Conservation (phyloP, 176 grass and related monocot species). For the Miscanthus lutarioriparius region DNA sequence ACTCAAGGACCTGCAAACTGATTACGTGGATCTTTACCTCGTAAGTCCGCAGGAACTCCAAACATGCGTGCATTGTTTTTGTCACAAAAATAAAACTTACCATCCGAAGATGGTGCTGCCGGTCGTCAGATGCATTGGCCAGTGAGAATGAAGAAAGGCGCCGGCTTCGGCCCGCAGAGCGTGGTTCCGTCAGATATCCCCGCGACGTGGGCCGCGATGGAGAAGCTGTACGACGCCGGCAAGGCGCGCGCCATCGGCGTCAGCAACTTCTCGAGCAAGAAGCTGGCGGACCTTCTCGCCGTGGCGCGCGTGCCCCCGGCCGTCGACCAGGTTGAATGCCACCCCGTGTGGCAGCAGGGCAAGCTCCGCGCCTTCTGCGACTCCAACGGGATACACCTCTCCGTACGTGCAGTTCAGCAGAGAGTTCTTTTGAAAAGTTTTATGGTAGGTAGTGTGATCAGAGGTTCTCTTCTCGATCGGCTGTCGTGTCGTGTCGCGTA, state of each 20-base stretch:
- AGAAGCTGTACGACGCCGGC: conserved; percentile 52
- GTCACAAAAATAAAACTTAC: not conserved
- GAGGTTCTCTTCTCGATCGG: not conserved
- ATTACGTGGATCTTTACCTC: conserved; percentile 68
- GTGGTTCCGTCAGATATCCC: conserved; percentile 33
- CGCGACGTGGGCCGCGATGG: conserved; percentile 70
- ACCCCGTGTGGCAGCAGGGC: conserved; percentile 31
- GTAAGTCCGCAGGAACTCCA: conserved; percentile 3
- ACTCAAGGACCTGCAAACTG: conserved; percentile 44
- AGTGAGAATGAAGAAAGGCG: conserved; percentile 26
- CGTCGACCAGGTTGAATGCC: conserved; percentile 47
- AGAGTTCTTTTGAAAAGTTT: no score
- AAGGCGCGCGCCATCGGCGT: conserved; percentile 65
- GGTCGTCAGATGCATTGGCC: conserved; percentile 35
- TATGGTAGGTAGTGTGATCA: not conserved
- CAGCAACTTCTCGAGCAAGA: conserved; percentile 72
- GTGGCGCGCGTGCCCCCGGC: conserved; percentile 55
- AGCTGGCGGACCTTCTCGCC: conserved; percentile 50
- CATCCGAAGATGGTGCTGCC: not conserved
- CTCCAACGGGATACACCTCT: conserved; percentile 58
- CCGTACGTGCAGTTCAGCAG: conserved; percentile 26
- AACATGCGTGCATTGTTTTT: not conserved
- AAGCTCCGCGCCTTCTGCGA: conserved; percentile 46
- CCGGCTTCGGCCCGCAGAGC: conserved; percentile 11
- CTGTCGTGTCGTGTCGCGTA: not conserved